Evolutionary conservation across 83 land plant species (phyloP).

Genomic region (Isoetes engelmannii): DNA sequence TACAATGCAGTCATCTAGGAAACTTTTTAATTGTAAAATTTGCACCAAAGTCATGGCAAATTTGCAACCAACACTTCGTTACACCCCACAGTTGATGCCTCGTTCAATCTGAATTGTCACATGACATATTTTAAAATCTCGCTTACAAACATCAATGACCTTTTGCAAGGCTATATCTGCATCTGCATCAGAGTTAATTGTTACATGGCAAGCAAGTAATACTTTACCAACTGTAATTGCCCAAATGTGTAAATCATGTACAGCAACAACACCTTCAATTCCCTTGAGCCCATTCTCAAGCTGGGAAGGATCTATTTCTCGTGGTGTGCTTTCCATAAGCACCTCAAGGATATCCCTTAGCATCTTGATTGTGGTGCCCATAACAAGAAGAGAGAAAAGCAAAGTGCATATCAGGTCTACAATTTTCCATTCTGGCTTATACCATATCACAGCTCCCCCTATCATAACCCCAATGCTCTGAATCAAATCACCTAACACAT

Average conservation of each 20-base stretch:
- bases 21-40: no score
- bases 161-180: constrained; percentile 65
- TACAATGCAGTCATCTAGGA: no score
- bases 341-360: constrained; percentile 69
- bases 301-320: constrained; percentile 73
- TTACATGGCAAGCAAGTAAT: constrained; percentile 83
- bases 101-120: constrained; percentile 89
- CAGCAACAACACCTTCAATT: constrained; percentile 66
- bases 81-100: no score
- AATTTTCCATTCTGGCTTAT: constrained; percentile 69
- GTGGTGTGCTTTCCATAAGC: constrained; percentile 92
- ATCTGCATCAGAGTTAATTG: constrained; percentile 55
- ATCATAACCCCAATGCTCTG: constrained; percentile 96
- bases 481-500: constrained; percentile 85
- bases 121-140: constrained; percentile 72
- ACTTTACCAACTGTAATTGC: constrained; percentile 87
- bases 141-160: constrained; percentile 52
- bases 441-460: constrained; percentile 92
- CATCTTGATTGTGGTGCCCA: constrained; percentile 74
- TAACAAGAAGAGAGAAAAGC: constrained; percentile 64
- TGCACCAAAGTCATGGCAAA: no score
- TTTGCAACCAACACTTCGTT: no score
- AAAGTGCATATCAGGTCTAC: constrained; percentile 85
- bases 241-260: constrained; percentile 95
- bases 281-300: constrained; percentile 71